Conservation (phyloP, 345 rosid species). For the Citrus glauca region DNA sequence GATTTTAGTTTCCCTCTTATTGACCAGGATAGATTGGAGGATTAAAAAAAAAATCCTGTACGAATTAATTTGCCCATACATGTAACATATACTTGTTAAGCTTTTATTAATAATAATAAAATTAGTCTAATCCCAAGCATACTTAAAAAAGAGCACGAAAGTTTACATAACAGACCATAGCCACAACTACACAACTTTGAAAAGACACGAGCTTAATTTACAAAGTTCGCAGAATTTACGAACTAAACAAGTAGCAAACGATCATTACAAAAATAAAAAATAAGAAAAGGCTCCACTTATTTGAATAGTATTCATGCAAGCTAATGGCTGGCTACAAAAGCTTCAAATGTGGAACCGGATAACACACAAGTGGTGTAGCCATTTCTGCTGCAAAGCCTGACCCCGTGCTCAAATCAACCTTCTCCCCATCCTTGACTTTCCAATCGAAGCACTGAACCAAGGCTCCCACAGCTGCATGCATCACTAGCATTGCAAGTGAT, state of each 20-base stretch:
- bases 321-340: background rate
- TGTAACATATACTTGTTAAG: no score
- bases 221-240: background rate
- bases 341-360: slow-evolving; percentile 17
- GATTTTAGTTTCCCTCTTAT: no score
- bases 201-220: background rate
- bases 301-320: background rate
- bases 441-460: slow-evolving; percentile 43
- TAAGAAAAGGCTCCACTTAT: background rate
- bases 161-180: background rate
- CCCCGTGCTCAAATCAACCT: slow-evolving; percentile 30
- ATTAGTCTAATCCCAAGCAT: no score
- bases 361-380: slow-evolving; percentile 32
- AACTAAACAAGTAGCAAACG: background rate
- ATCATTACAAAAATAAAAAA: background rate
- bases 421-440: slow-evolving; percentile 22
- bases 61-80: no score
- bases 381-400: slow-evolving; percentile 38
- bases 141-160: no score
- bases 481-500: slow-evolving; percentile 47
- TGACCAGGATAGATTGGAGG: no score
- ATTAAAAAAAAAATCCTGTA: no score
- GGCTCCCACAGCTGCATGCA: slow-evolving; percentile 37
- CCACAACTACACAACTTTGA: background rate
- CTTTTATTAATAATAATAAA: no score